Base-by-base conservation (phyloP, 2,329 filamentous ascomycete genomes). In the Penicillium sp. region DNA sequence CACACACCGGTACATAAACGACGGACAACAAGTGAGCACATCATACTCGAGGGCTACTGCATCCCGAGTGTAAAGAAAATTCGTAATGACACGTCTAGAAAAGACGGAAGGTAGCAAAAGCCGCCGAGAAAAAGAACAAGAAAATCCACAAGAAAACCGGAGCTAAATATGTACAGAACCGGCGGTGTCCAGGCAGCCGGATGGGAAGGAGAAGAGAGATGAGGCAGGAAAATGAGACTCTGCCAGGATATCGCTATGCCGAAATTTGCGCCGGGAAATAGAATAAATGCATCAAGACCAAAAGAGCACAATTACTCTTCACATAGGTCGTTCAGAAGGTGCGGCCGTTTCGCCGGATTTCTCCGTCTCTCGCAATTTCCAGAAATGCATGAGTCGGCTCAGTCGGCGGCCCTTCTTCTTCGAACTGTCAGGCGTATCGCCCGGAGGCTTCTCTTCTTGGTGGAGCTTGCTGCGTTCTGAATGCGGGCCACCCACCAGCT, bases 331-430 rank as follows among this genome's bases (percentile, higher is more conserved):
- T 48, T 66, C 58, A 8, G 47, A 41, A 46, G 59, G 40, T 29
- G 51, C 48, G 42, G 52, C 32, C 32, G 49, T 32, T 43, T 57
- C 49, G 27, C 50, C 46, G 32, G 54, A 26, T 54, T 64, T 67
- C 36, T 69, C 63, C 50, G 73, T 74, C 42, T 75, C 74, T 55
- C 72, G 75, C 20, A 64, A 59, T 57, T 70, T 71, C 74, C 74
- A 76, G 53, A 76, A 76, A 49, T 72, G 67, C 67, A 75, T 71
- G 36, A 75, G 57, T 43, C 72, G 71, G 55, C 71, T 75, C 28
- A 76, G 67, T 41, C 73, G 66, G 45, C 67, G 68, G 32, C 64
- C 63, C 54, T 73, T 75, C 59, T 69, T 74, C 53, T 68, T 74
- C 14, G 61, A 57, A 46, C 60, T 69, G 24, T 69, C 67, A n/a